These are phyloP conservation scores for Diaporthe sp. DNA, from an alignment of 2,329 filamentous ascomycete species.

Conservation along the genomic window DNA sequence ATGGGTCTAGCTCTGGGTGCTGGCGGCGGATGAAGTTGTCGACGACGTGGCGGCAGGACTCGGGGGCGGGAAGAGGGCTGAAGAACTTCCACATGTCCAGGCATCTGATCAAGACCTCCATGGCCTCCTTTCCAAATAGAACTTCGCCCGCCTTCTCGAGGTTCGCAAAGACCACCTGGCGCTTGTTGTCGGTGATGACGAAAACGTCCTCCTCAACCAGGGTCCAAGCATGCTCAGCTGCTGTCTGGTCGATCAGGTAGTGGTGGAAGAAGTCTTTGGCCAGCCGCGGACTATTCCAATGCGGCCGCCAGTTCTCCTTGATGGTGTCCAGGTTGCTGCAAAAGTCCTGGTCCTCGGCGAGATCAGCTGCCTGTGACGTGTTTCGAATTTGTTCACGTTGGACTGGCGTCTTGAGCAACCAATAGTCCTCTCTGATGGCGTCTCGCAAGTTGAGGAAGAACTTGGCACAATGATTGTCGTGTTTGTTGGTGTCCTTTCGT, in stretches of 20 bases:
- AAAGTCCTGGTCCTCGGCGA: not conserved
- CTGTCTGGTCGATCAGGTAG: conserved; percentile 38
- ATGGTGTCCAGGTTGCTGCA: conserved; percentile 14
- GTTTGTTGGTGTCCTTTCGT: not conserved
- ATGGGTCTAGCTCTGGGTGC: conserved; percentile 43
- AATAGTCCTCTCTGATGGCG: conserved; percentile 4
- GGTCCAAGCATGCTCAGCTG: conserved; percentile 32
- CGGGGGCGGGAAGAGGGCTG: conserved; percentile 41
- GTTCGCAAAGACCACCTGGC: conserved; percentile 42
- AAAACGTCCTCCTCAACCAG: conserved; percentile 32
- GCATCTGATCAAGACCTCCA: conserved; percentile 20
- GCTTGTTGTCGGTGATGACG: conserved; percentile 37
- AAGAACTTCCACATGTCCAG: conserved; percentile 43
- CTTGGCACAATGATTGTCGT: not conserved
- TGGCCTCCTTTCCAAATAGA: conserved; percentile 32
- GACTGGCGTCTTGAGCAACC: not conserved
- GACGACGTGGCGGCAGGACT: conserved; percentile 41
- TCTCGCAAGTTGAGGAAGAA: not conserved
- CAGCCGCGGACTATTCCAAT: conserved; percentile 21
- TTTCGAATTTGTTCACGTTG: not conserved
- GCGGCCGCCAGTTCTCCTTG: conserved; percentile 23
- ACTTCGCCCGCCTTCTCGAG: conserved; percentile 38
- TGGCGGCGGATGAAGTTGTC: conserved; percentile 39
- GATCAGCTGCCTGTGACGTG: not conserved
- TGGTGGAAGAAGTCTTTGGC: conserved; percentile 37